Evolutionary conservation across 2,329 filamentous ascomycete genomes (phyloP).

Genomic region (Huntiella decipiens): DNA sequence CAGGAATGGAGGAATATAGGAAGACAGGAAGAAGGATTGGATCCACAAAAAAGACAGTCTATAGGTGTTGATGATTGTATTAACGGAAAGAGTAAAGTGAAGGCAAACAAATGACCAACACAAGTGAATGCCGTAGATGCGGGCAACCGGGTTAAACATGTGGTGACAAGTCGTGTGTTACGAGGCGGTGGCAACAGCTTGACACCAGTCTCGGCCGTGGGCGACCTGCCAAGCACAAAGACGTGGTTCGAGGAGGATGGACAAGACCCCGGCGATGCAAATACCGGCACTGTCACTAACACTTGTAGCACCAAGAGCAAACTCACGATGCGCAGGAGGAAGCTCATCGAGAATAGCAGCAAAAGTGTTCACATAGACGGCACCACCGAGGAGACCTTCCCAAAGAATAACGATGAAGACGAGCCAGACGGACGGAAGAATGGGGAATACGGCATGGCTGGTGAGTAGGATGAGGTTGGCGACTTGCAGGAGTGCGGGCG

Average conservation of each 20-base stretch:
- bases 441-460: slow-evolving; percentile 58
- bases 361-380: slow-evolving; percentile 93
- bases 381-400: slow-evolving; percentile 79
- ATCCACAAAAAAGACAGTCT: too few relatives aligned
- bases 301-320: slow-evolving; percentile 73
- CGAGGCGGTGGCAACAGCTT: too few relatives aligned
- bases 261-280: slow-evolving; percentile 67
- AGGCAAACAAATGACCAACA: background rate
- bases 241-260: slow-evolving; percentile 64
- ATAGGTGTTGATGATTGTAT: too few relatives aligned
- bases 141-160: too few relatives aligned
- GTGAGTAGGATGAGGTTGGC: slow-evolving; percentile 57
- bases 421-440: slow-evolving; percentile 72
- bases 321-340: slow-evolving; percentile 61
- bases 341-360: slow-evolving; percentile 81
- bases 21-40: too few relatives aligned
- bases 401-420: slow-evolving; percentile 75
- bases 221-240: slow-evolving; percentile 70
- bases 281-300: slow-evolving; percentile 87
- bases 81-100: too few relatives aligned
- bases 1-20: too few relatives aligned
- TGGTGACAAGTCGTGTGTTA: too few relatives aligned
- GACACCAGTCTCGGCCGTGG: slow-evolving; percentile 62
- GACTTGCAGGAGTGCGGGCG: slow-evolving; percentile 66
- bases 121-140: background rate